Evolutionary conservation across 257 asterid genomes (phyloP), one percentile per base, ranked within the genome.

Genomic region (Dorcoceras hygrometricum): DNA sequence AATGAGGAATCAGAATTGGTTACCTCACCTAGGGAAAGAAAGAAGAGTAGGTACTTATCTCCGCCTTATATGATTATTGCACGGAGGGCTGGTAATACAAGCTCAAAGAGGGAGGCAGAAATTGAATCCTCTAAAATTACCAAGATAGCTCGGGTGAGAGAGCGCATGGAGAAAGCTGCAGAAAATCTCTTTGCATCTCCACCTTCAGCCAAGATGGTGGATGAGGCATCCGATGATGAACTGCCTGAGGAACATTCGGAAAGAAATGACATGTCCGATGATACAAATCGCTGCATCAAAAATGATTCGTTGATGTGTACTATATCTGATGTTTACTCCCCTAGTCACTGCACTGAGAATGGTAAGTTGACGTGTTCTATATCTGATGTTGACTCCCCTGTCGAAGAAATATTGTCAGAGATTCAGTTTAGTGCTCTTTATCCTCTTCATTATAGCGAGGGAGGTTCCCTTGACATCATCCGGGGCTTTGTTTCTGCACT

Each of bases 21-120:
- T 23, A 69, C 80, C 60, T 60, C 81, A n/a, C 82, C 95, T 0
- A 80, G 97, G 89, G 94, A 82, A 71, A 86, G 96, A 79, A 93
- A 82, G 85, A 86, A 73, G 76, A 93, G 98, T 77, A 90, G 81
- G 83, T 90, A 84, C 78, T 72, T 93, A 1, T 87, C 91, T 65
- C 87, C 90, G 68, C 97, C 97, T 7, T 93, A 80, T 50, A 81
- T 85, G 39, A 66, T 57, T 75, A 79, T 70, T 4, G 26, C 0
- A 10, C 59, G 66, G 79, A 76, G 63, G 46, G 60, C 63, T 0
- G 81, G 73, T 51, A 66, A 51, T 57, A 64, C 76, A 10, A 73
- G 64, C 75, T 70, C 54, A 28, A 87, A 76, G 77, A 55, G 20
- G 27, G 76, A 67, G 6, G 18, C 74, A 0, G 79, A 67, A 36